Percentiles rank a stretch among this genome's conserved stretches.
These are phyloP conservation scores for Panaeolus papilionaceus DNA, from an alignment of 768 basidiomycete species.

Conservation along the genomic window DNA sequence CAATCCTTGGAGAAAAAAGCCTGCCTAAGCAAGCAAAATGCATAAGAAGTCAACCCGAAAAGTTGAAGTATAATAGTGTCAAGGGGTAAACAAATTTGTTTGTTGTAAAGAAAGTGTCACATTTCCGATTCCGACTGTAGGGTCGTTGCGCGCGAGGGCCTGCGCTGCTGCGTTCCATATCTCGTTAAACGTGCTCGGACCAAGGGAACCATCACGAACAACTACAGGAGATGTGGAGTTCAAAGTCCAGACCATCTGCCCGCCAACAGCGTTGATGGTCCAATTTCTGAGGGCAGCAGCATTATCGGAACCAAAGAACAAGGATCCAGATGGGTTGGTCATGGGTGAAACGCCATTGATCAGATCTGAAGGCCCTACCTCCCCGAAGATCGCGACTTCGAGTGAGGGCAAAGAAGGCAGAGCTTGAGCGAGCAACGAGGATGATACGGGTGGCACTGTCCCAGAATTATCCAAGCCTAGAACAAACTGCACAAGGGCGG, in stretches of 20 bases:
- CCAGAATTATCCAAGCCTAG: conserved; percentile 37
- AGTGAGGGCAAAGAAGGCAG: conserved; percentile 56
- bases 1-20: conserved; percentile 12
- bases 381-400: conserved; percentile 72
- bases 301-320: conserved; percentile 67
- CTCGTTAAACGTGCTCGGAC: conserved; percentile 47
- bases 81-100: conserved; percentile 38
- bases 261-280: conserved; percentile 50
- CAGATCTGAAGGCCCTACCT: conserved; percentile 54
- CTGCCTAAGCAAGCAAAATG: background rate
- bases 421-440: conserved; percentile 45
- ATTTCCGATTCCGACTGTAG: conserved; percentile 45
- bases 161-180: conserved; percentile 49
- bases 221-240: conserved; percentile 54
- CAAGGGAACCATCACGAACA: conserved; percentile 54
- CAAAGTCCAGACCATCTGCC: conserved; percentile 58
- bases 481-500: conserved; percentile 55
- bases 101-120: conserved; percentile 49
- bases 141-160: conserved; percentile 39
- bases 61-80: conserved; percentile 15
- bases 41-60: background rate
- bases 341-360: conserved; percentile 56
- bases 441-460: conserved; percentile 46
- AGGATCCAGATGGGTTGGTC: conserved; percentile 48
- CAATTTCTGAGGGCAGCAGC: conserved; percentile 57